Base-by-base conservation (phyloP, 2,329 filamentous ascomycete species). In the Hyphodiscus sp. region DNA sequence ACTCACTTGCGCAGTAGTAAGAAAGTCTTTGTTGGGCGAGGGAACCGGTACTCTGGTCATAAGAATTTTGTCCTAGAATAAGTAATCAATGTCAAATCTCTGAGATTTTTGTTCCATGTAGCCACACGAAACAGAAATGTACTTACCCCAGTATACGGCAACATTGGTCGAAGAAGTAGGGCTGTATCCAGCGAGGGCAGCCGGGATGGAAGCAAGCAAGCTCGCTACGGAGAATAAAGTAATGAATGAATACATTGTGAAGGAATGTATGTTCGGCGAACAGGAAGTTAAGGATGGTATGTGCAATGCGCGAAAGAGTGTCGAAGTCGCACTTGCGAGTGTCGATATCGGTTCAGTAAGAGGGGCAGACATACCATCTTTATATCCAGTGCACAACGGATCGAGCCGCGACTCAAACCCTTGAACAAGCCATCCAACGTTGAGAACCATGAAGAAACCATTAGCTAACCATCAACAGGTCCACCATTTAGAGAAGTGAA, bases 111-210 rank as follows among this genome's bases (percentile, higher is more conserved):
- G 15, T 44, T 15, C 2, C 43, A 20, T 2, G n/a, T 11, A 30
- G 15, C 23, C 23, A 10, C 18, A n/a, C 19, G 29, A 2, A 26
- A 30, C 13, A 13, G 47, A 4, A 13, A 13, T 23, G 9, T 10
- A 29, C 68, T 62, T 68, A 72, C 83, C 85, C 84, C 84, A 88
- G 67, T 88, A 88, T 1, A 86, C 73, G 23, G 78, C 82, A 51
- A 87, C 65, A 61, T 86, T 87, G 48, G 67, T 72, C 1, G 65
- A 61, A 1, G 75, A 73, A n/a, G 63, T 64, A 4, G 77, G 56
- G 56, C 75, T 69, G 60, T 81, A 68, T 20, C 67, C 69, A 16
- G 72, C 74, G 58, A 68, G 62, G 11, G 63, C 68, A 50, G 62
- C 61, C 38, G 67, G 60, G 33, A 73, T 43, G 45, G 61, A 62